Percentiles rank a stretch among this genome's conserved stretches.
Conservation (phyloP, 495 filamentous ascomycete genomes). For the Penicillium nucicola region DNA sequence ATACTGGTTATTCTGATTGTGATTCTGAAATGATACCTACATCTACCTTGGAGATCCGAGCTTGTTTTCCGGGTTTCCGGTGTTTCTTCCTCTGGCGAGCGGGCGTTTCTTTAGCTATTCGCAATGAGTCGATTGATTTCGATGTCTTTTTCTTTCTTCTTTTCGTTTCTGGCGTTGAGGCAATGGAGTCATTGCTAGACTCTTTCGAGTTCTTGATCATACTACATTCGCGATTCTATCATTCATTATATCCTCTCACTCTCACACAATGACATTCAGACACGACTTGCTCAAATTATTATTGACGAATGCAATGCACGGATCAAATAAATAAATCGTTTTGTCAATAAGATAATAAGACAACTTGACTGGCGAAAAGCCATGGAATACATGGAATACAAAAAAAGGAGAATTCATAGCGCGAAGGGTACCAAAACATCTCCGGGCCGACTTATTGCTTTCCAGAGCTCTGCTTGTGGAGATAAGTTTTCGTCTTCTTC, state of each 20-base stretch:
- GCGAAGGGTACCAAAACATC: background rate
- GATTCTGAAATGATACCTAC: constrained; percentile 60
- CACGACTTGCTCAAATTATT: background rate
- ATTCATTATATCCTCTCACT: background rate
- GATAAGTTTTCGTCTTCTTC: constrained; percentile 43
- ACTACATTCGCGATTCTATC: constrained; percentile 2
- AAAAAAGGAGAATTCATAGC: background rate
- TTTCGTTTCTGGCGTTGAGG: constrained; percentile 13
- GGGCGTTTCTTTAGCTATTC: constrained; percentile 21
- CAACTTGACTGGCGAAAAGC: background rate
- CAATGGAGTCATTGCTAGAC: background rate
- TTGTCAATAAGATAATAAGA: background rate
- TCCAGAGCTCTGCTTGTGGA: constrained; percentile 14
- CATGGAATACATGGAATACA: background rate
- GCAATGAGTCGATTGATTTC: constrained; percentile 2
- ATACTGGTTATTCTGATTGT: constrained; percentile 74
- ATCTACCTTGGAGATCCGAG: background rate
- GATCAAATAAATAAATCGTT: background rate
- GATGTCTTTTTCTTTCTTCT: constrained; percentile 5
- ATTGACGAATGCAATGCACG: background rate
- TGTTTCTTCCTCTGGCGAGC: constrained; percentile 14
- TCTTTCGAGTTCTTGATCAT: constrained; percentile 4
- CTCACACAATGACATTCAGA: no score
- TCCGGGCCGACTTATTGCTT: constrained; percentile 9
- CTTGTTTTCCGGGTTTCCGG: constrained; percentile 1